Evolutionary conservation across 768 basidiomycete genomes (phyloP).

Genomic region (Butyriboletus loyo): DNA sequence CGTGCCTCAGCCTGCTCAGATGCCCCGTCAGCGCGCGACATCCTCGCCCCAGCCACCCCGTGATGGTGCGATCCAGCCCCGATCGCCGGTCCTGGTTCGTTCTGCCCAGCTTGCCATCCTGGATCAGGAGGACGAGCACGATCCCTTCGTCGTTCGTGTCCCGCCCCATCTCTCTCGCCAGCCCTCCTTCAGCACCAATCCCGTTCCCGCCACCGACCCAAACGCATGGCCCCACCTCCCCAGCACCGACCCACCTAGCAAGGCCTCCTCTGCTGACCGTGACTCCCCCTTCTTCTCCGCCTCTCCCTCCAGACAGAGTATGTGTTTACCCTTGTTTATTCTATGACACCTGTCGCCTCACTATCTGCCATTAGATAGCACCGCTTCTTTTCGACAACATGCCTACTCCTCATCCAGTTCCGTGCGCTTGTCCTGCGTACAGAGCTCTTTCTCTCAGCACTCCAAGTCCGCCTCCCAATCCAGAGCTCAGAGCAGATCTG

Average conservation of each 20-base stretch:
- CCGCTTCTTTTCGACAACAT: conserved; percentile 28
- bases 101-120: conserved; percentile 21
- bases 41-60: conserved; percentile 9
- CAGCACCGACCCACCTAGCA: conserved; percentile 16
- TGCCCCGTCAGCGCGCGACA: conserved; percentile 8
- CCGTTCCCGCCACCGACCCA: conserved; percentile 19
- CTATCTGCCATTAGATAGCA: conserved; percentile 21
- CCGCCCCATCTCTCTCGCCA: conserved; percentile 33
- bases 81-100: conserved; percentile 18
- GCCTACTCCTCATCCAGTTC: conserved; percentile 32
- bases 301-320: conserved; percentile 36
- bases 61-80: conserved; percentile 17
- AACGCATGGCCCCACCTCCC: conserved; percentile 20
- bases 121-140: conserved; percentile 30
- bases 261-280: conserved; percentile 40
- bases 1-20: conserved; percentile 13
- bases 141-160: conserved; percentile 46
- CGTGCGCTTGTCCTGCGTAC: conserved; percentile 32
- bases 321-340: conserved; percentile 26
- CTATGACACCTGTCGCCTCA: conserved; percentile 5
- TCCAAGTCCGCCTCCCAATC: conserved; percentile 43
- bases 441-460: conserved; percentile 32
- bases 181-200: conserved; percentile 24
- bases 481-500: conserved; percentile 42
- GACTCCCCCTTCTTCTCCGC: conserved; percentile 25